Evolutionary conservation across 495 filamentous ascomycete species (phyloP), one percentile per base, ranked within the genome.

Genomic region (Clohesyomyces aquaticus): DNA sequence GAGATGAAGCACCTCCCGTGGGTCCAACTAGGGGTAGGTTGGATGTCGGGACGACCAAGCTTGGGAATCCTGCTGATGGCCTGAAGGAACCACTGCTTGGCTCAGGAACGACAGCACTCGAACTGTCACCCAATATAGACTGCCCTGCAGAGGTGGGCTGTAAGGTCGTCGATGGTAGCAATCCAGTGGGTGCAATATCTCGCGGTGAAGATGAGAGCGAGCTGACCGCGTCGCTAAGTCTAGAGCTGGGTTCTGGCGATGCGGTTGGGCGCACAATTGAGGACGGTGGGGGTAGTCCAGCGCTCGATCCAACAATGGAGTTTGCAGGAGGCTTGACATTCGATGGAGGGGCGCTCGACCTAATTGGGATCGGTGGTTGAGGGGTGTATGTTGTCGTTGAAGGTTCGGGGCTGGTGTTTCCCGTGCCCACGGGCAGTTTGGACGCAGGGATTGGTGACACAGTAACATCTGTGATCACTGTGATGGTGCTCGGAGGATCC

Each of bases 361-460:
- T 55, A 28, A 55, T 22, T 16, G 64, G 64, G 18, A 62, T 67
- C 16, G 59, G 59, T 45, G 59, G 59, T 21, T 35, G 57, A 8
- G 58, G 64, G 21, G 41, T 67, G 32, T 54, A 61, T 22, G 41
- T 12, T 3, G 38, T 42, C 18, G 56, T 48, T 16, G 63, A 54
- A 28, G 49, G 38, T 2, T 55, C 49, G 9, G 41, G 19, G 38
- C 1, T 23, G 2, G 26, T 26, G 28, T 57, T 67, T 21, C 48
- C 52, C 42, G 61, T 61, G n/a, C 57, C 52, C 12, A 35, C 18
- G 38, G 55, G 32, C 6, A 23, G 38, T 6, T 32, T 35, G 4
- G 58, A 48, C 12, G 53, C 58, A 1, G 59, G 54, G 22, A 59
- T 18, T 48, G 54, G 42, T 2, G 28, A 55, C n/a, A 59, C 54